Conservation (phyloP, 805 yeast genomes). For the Alloascoidea africana region DNA sequence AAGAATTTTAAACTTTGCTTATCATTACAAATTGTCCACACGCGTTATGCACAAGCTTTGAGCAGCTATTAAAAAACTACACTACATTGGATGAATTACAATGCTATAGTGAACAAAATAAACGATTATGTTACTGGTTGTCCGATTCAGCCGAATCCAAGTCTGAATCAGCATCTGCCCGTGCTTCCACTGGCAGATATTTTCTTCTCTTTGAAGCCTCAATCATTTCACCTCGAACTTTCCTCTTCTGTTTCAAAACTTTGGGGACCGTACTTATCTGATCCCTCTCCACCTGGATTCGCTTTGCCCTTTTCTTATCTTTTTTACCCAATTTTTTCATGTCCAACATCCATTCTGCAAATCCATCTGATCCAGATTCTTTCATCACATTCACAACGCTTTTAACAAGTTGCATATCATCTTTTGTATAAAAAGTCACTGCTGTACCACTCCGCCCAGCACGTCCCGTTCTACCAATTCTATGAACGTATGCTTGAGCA, state of each 20-base stretch:
- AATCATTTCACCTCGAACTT: slow-evolving; percentile 47
- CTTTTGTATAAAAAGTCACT: slow-evolving; percentile 85
- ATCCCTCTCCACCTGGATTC: slow-evolving; percentile 40
- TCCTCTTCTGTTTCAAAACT: slow-evolving; percentile 44
- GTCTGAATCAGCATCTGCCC: too few species aligned
- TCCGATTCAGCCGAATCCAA: too few species aligned
- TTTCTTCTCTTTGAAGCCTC: slow-evolving; percentile 58
- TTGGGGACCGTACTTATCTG: slow-evolving; percentile 69
- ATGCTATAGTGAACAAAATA: too few species aligned
- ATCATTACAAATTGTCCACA: too few species aligned
- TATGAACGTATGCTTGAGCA: slow-evolving; percentile 90
- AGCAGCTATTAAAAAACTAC: too few species aligned
- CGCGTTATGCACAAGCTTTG: too few species aligned
- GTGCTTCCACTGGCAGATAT: too few species aligned
- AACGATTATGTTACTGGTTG: too few species aligned
- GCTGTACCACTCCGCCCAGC: slow-evolving; percentile 82
- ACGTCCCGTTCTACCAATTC: slow-evolving; percentile 98
- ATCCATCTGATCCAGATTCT: slow-evolving; percentile 52
- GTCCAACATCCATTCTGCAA: slow-evolving; percentile 71
- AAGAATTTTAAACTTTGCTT: too few species aligned
- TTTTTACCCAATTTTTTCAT: slow-evolving; percentile 47
- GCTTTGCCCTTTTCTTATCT: slow-evolving; percentile 46
- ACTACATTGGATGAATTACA: too few species aligned
- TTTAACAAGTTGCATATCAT: slow-evolving; percentile 60
- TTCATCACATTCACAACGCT: slow-evolving; percentile 90